Evolutionary conservation across 805 yeast genomes (phyloP).

Genomic region (Millerago galiae): DNA sequence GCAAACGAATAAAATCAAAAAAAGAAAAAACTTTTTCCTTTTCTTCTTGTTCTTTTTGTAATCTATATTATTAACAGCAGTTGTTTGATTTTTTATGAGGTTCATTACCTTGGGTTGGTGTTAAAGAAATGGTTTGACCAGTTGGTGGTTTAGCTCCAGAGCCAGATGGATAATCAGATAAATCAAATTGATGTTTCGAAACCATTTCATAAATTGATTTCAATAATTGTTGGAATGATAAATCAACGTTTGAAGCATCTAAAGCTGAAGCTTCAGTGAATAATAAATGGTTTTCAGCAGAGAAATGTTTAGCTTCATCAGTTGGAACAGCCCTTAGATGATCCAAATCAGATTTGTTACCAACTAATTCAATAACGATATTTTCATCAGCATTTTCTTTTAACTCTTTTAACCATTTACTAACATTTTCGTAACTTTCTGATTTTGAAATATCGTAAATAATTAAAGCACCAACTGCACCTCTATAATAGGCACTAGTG

Average conservation of each 20-base stretch:
- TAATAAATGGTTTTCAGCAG: slow-evolving; percentile 82
- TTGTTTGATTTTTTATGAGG: slow-evolving; percentile 41
- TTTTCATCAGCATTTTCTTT: slow-evolving; percentile 90
- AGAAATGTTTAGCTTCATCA: slow-evolving; percentile 93
- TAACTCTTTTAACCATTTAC: slow-evolving; percentile 87
- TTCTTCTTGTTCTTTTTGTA: no score
- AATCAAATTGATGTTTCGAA: slow-evolving; percentile 84
- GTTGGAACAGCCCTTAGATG: slow-evolving; percentile 96
- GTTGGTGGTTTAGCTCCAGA: slow-evolving; percentile 60
- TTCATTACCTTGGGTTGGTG: slow-evolving; percentile 87
- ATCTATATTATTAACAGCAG: slow-evolving; percentile 50
- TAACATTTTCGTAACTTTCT: slow-evolving; percentile 77
- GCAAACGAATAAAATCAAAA: neutral
- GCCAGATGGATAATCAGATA: slow-evolving; percentile 56
- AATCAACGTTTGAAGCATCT: slow-evolving; percentile 90
- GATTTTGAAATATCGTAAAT: slow-evolving; percentile 94
- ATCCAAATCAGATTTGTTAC: slow-evolving; percentile 85
- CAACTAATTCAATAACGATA: slow-evolving; percentile 89
- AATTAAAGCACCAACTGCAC: slow-evolving; percentile 95
- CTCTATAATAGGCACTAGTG: slow-evolving; percentile 94
- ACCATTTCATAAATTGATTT: slow-evolving; percentile 94
- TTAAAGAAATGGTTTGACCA: slow-evolving; percentile 88
- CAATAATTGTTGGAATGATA: slow-evolving; percentile 87
- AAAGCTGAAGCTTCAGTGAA: slow-evolving; percentile 96
- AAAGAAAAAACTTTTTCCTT: neutral